Evolutionary conservation across 805 yeast species (phyloP), one percentile per base, ranked within the genome.

Genomic region (Candida xyloterini): DNA sequence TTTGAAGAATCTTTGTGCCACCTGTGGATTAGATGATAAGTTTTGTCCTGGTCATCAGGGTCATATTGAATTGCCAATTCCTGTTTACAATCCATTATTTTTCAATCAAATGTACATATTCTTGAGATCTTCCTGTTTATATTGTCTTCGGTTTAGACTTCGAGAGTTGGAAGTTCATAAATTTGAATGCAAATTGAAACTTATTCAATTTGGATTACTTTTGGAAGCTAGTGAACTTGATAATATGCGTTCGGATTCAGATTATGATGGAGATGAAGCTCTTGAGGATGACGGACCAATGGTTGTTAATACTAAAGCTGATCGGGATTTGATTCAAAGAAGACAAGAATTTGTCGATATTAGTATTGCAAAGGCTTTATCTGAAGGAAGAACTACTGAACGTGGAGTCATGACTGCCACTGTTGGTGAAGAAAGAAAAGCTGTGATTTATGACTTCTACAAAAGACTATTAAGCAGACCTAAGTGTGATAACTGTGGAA

Each of bases 41-140:
- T 81, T 78, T 53, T 93, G 99, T 69, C 97, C 97, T 4, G 99
- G 99, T 33, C 99, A 93, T 63, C 88, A 89, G 63, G 99, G 99
- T 46, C 99, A 93, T 63, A 89, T 93, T 48, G 97, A 91, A 62
- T 74, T 93, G 48, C 99, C 99, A 5, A 82, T 89, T 29, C 95
- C 98, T 4, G 95, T 87, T 30, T 93, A 88, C 71, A 91, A 88
- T 60, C 98, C 99, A 14, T 67, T 93, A 52, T 93, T 95, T 57
- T 93, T 95, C 78, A 78, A 80, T 57, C 97, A 91, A 65, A 70
- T 93, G 73, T 93, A 82, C 70, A 76, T 86, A 44, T 79, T 83
- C 54, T 71, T 95, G 58, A 75, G 98, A 60, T 74, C 89, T 31
- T 66, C 90, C 14, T 93, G 99, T 74, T 71, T 93, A 37, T 89